Percentiles rank a stretch among this genome's conserved stretches.
Conservation (phyloP, 257 asterid species). For the Solanum peruvianum region DNA sequence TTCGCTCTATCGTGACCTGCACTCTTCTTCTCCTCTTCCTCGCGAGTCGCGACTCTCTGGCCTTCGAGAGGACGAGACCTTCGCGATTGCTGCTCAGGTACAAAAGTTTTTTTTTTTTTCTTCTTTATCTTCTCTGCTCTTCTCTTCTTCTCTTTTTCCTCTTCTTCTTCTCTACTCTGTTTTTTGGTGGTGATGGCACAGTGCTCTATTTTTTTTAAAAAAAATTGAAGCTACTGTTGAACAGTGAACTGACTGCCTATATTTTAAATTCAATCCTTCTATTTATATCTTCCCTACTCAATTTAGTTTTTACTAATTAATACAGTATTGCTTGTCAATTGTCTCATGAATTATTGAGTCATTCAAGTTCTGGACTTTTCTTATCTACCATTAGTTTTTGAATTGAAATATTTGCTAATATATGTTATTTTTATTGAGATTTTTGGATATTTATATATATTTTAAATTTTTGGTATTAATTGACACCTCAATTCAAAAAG, state of each 20-base stretch:
- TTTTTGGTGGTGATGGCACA: neutral
- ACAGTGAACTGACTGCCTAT: neutral
- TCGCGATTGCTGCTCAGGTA: neutral
- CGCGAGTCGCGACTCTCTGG: neutral
- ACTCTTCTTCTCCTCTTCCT: neutral
- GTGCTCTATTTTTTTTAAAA: no score
- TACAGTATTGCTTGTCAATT: neutral
- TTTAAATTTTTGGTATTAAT: neutral
- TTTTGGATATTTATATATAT: neutral
- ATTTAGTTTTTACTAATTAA: neutral
- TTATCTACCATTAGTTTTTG: neutral
- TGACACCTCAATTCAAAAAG: neutral
- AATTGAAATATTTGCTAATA: neutral
- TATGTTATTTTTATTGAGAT: neutral
- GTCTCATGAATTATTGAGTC: neutral
- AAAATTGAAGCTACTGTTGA: neutral
- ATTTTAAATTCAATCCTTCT: neutral
- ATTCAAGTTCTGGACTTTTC: neutral
- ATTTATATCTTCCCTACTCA: neutral
- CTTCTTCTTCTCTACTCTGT: neutral
- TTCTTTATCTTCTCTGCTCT: no score
- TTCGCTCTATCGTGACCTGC: neutral
- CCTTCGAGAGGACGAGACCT: neutral
- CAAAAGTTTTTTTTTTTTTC: neutral
- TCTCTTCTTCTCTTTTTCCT: no score